Conservation (phyloP, 2,329 filamentous ascomycete genomes). For the Pseudopyricularia javanii region DNA sequence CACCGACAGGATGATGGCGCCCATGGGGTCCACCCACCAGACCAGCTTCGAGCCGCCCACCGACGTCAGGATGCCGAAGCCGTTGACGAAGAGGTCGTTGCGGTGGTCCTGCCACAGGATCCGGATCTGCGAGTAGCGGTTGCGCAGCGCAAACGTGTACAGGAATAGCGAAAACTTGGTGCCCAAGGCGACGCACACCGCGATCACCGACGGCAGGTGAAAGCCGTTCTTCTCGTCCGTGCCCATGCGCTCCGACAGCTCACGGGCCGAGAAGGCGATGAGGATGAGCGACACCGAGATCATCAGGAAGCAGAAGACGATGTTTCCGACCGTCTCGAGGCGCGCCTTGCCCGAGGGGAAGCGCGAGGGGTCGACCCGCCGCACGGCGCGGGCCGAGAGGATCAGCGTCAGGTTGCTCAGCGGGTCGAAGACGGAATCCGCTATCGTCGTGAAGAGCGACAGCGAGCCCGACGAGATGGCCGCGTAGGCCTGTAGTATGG, state of each 20-base stretch:
- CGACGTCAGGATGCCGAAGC: constrained; percentile 80
- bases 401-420: constrained; percentile 81
- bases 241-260: constrained; percentile 44
- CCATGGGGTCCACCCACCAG: constrained; percentile 94
- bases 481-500: constrained; percentile 76
- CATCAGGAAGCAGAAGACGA: constrained; percentile 95
- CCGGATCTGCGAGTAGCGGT: constrained; percentile 82
- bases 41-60: constrained; percentile 78
- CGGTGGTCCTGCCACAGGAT: constrained; percentile 96
- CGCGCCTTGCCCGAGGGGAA: constrained; percentile 90
- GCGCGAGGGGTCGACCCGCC: constrained; percentile 69
- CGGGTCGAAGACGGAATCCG: constrained; percentile 88
- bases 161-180: constrained; percentile 78
- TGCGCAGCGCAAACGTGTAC: constrained; percentile 84
- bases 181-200: constrained; percentile 69
- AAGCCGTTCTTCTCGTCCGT: constrained; percentile 49
- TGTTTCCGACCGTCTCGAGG: constrained; percentile 91
- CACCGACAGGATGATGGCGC: constrained; percentile 71
- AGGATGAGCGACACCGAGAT: constrained; percentile 82
- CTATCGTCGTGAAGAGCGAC: constrained; percentile 95
- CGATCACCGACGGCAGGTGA: constrained; percentile 72
- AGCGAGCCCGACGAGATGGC: constrained; percentile 81
- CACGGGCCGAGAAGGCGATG: constrained; percentile 72
- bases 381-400: constrained; percentile 76
- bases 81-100: constrained; percentile 95